Percentiles rank a stretch among this genome's conserved stretches.
Evolutionary conservation across 73 alveolate species (phyloP).

Genomic region (Halteria grandinella): DNA sequence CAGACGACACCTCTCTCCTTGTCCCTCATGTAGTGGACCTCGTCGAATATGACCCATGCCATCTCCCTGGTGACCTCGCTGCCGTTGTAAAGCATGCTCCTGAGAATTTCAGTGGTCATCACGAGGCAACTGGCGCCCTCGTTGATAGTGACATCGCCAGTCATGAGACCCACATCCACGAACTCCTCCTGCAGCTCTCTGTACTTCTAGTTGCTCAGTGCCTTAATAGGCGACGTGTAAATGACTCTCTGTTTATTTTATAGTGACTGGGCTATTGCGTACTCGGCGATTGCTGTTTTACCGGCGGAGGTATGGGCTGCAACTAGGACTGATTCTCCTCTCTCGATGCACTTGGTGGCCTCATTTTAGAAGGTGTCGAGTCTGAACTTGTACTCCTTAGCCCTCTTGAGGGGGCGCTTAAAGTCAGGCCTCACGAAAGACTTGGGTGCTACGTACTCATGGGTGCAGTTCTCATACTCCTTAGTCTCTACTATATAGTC

Average conservation of each 20-base stretch:
- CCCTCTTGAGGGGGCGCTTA: slow-evolving; percentile 44
- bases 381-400: slow-evolving; percentile 88
- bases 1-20: slow-evolving; percentile 99
- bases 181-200: slow-evolving; percentile 98
- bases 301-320: slow-evolving; percentile 99
- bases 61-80: slow-evolving; percentile 98
- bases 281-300: slow-evolving; percentile 99
- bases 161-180: slow-evolving; percentile 99
- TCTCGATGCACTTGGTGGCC: slow-evolving; percentile 95
- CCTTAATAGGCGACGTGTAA: slow-evolving; percentile 99
- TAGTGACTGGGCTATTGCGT: slow-evolving; percentile 98
- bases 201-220: slow-evolving; percentile 98
- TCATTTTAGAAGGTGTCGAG: slow-evolving; percentile 95
- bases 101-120: slow-evolving; percentile 99
- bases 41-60: slow-evolving; percentile 99
- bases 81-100: slow-evolving; percentile 99
- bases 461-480: slow-evolving; percentile 57
- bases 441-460: slow-evolving; percentile 52
- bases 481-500: slow-evolving; percentile 34
- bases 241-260: slow-evolving; percentile 97
- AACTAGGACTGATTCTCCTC: slow-evolving; percentile 97
- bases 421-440: slow-evolving; percentile 2
- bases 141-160: slow-evolving; percentile 99
- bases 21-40: slow-evolving; percentile 99
- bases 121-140: slow-evolving; percentile 97